These are phyloP conservation scores for Trichoderma reesei DNA, from an alignment of 495 filamentous ascomycete genomes.

Conservation along the genomic window DNA sequence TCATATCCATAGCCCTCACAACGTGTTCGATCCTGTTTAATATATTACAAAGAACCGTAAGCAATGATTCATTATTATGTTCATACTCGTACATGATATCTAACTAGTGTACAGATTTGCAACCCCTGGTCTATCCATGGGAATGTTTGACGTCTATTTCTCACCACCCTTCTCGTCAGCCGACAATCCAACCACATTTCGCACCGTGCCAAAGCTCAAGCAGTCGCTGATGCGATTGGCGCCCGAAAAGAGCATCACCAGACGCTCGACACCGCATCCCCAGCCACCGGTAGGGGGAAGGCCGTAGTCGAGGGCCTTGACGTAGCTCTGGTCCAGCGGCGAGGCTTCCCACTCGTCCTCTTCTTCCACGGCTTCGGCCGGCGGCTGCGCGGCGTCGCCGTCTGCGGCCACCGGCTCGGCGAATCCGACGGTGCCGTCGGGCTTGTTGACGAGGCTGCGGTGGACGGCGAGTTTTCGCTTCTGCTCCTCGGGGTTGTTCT, in stretches of 20 bases:
- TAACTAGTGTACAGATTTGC: conserved; percentile 18
- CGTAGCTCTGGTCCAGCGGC: conserved; percentile 70
- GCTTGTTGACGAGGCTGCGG: conserved; percentile 23
- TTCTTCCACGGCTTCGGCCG: not conserved
- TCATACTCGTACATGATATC: not conserved
- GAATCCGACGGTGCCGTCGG: conserved; percentile 17
- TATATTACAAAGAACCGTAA: not conserved
- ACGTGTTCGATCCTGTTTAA: not conserved
- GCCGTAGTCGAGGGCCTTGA: conserved; percentile 74
- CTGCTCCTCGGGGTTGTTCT: conserved; percentile 86
- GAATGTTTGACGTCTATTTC: not conserved
- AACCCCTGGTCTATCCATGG: conserved; percentile 16
- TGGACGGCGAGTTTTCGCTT: conserved; percentile 65
- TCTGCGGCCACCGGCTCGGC: conserved; percentile 9
- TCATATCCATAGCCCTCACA: conserved; percentile 30
- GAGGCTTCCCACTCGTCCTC: conserved; percentile 24
- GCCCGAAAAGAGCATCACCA: conserved; percentile 81
- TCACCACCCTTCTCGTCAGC: conserved; percentile 4
- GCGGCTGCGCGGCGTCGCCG: not conserved
- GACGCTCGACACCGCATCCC: conserved; percentile 85
- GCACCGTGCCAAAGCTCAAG: conserved; percentile 76
- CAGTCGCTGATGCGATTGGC: conserved; percentile 69
- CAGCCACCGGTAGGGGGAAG: conserved; percentile 91
- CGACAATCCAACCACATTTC: conserved; percentile 47
- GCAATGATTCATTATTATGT: no score